Conservation (phyloP, 257 asterid species). For the Phtheirospermum japonicum region DNA sequence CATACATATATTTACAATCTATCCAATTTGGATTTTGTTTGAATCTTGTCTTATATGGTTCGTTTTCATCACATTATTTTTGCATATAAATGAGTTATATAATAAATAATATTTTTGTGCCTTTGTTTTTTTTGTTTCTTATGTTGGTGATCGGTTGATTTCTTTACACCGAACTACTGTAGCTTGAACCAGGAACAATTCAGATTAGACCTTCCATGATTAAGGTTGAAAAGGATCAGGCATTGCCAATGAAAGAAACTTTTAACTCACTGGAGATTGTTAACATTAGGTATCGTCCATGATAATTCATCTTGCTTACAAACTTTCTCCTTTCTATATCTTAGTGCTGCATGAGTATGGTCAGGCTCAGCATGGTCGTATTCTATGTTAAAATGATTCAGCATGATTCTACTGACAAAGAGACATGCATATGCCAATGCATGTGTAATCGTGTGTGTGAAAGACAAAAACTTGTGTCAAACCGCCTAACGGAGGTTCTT, state of each 20-base stretch:
- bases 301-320: not conserved
- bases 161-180: conserved; percentile 19
- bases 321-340: conserved; percentile 16
- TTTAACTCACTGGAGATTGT: conserved; percentile 72
- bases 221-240: conserved; percentile 58
- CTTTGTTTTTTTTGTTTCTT: conserved; percentile 12
- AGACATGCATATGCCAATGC: not conserved
- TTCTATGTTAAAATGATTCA: conserved; percentile 1
- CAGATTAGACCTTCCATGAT: conserved; percentile 86
- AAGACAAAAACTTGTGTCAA: not conserved
- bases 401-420: not conserved
- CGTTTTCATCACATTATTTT: not conserved
- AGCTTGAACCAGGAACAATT: conserved; percentile 64
- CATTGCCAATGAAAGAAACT: conserved; percentile 24
- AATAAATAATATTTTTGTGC: not conserved
- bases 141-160: not conserved
- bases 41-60: not conserved
- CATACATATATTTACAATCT: not conserved
- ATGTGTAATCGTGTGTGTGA: not conserved
- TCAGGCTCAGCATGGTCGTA: conserved; percentile 1
- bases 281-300: conserved; percentile 47
- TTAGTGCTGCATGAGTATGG: conserved; percentile 14
- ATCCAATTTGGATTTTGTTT: not conserved
- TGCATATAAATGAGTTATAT: not conserved
- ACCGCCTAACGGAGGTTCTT: not conserved